phyloP scores from a whole-genome alignment of 331 rosid genomes.

The Stylosanthes scabra region DNA sequence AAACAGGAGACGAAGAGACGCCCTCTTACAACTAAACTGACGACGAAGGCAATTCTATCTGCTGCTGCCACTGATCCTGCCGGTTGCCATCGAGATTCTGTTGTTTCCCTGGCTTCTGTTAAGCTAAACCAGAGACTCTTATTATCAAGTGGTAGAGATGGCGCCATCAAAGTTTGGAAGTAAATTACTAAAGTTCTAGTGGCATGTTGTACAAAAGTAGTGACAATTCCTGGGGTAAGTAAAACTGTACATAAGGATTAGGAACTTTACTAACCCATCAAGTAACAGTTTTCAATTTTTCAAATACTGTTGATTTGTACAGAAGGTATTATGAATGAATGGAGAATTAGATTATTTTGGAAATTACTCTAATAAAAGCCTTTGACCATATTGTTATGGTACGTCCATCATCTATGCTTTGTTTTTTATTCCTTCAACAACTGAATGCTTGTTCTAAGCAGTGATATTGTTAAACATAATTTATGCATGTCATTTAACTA shows the following conservation, averaged over 20 bases:
- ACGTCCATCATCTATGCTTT: not conserved
- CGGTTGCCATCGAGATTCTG: constrained; percentile 93
- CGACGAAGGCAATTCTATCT: constrained; percentile 80
- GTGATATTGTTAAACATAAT: not conserved
- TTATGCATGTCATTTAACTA: no score
- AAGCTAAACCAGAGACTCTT: constrained; percentile 91
- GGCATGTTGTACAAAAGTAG: constrained; percentile 60
- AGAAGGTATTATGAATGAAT: constrained; percentile 27
- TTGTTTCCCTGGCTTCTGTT: constrained; percentile 86
- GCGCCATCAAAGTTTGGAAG: constrained; percentile 97
- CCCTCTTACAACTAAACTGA: constrained; percentile 69
- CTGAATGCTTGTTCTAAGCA: not conserved
- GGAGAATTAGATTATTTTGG: constrained; percentile 23
- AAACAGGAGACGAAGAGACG: constrained; percentile 85
- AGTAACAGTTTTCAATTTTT: not conserved
- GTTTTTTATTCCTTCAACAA: constrained; percentile 18
- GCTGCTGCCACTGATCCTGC: constrained; percentile 96
- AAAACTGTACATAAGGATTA: constrained; percentile 45
- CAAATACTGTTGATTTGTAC: constrained; percentile 36
- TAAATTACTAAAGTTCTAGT: constrained; percentile 42
- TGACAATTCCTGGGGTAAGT: constrained; percentile 33
- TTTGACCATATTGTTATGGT: not conserved
- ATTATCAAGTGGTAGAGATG: constrained; percentile 91
- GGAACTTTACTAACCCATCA: constrained; percentile 34
- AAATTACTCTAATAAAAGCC: constrained; percentile 9